Percentiles rank a stretch among this genome's conserved stretches.
phyloP scores from a whole-genome alignment of 2,329 filamentous ascomycete genomes.

The Aspergillus aculeatus region DNA sequence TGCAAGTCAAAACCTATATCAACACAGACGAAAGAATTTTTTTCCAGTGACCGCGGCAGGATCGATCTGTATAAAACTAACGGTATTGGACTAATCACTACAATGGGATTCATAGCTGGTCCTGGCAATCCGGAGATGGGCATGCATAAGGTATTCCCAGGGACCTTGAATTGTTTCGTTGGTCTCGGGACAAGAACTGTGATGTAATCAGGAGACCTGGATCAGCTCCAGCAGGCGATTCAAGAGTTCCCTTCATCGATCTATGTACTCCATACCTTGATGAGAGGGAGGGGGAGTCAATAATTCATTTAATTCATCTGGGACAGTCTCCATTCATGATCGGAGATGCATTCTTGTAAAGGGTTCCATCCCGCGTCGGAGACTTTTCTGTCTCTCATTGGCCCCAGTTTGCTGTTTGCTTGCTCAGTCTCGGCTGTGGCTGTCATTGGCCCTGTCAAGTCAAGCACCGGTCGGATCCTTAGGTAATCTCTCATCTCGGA shows the following conservation, averaged over 20 bases:
- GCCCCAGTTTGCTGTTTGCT: not conserved
- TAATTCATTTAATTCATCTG: not conserved
- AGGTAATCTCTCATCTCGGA: not conserved
- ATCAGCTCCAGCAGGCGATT: not conserved
- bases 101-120: not conserved
- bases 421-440: not conserved
- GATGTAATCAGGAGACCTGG: conserved; percentile 7
- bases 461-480: not conserved
- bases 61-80: not conserved
- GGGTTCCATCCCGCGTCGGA: not conserved
- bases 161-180: not conserved
- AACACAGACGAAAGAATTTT: not conserved
- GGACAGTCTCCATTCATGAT: not conserved
- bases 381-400: not conserved
- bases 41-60: not conserved
- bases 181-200: not conserved
- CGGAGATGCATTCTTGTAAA: not conserved
- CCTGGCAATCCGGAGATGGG: not conserved
- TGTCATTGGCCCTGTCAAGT: not conserved
- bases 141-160: not conserved
- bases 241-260: too few relatives aligned
- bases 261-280: too few relatives aligned
- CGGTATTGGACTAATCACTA: not conserved
- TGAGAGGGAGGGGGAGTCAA: not conserved
- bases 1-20: not conserved